phyloP scores from a whole-genome alignment of 495 filamentous ascomycete genomes.

The Staphylotrichum tortipilum region DNA sequence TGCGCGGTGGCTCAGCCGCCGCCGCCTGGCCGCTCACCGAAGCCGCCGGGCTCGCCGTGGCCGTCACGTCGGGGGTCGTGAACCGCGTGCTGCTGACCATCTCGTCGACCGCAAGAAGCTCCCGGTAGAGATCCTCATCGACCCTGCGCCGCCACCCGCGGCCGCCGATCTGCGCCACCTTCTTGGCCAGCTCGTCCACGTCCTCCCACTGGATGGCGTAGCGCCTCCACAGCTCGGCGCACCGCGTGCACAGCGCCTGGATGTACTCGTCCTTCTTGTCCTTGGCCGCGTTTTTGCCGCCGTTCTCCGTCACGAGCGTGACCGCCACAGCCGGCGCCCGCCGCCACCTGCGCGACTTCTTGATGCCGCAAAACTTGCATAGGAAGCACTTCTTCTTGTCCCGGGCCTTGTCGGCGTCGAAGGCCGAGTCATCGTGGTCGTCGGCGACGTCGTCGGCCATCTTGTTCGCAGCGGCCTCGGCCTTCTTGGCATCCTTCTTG shows the following conservation, averaged over 20 bases:
- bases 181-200: slow-evolving; percentile 86
- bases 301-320: slow-evolving; percentile 59
- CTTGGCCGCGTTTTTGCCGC: slow-evolving; percentile 49
- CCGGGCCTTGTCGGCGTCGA: slow-evolving; percentile 79
- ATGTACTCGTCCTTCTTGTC: slow-evolving; percentile 72
- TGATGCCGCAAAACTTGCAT: slow-evolving; percentile 87
- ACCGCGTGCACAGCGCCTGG: slow-evolving; percentile 79
- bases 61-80: slow-evolving; percentile 32
- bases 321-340: slow-evolving; percentile 76
- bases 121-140: slow-evolving; percentile 84
- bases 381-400: slow-evolving; percentile 73
- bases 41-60: slow-evolving; percentile 35
- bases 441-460: slow-evolving; percentile 88
- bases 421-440: slow-evolving; percentile 90
- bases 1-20: slow-evolving; percentile 39
- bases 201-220: slow-evolving; percentile 96
- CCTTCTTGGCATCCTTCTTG: slow-evolving; percentile 70
- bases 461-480: slow-evolving; percentile 57
- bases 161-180: slow-evolving; percentile 71
- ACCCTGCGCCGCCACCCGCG: slow-evolving; percentile 79
- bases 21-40: slow-evolving; percentile 10
- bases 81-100: slow-evolving; percentile 38
- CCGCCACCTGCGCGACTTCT: slow-evolving; percentile 80
- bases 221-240: slow-evolving; percentile 84
- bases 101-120: slow-evolving; percentile 50